A percentile compares a stretch with the other conserved stretches of the same genome.
Evolutionary conservation across 2,329 filamentous ascomycete genomes (phyloP).

Genomic region (Fusarium odoratissimum): DNA sequence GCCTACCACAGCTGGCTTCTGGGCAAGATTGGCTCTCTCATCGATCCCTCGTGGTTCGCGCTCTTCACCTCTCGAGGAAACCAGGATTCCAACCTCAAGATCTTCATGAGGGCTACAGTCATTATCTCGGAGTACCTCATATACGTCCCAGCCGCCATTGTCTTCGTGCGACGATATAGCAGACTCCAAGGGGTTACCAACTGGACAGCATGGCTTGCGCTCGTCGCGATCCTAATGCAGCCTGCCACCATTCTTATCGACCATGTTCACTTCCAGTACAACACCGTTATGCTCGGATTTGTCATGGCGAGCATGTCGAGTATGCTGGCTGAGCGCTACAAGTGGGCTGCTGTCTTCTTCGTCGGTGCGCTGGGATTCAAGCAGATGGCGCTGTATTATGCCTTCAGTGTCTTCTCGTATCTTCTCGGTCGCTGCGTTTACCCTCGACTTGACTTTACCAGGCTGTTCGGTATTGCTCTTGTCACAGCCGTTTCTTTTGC

Average conservation of each 20-base stretch:
- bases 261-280: slow-evolving; percentile 97
- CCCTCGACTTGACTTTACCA: slow-evolving; percentile 73
- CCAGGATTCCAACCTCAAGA: slow-evolving; percentile 83
- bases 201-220: slow-evolving; percentile 86
- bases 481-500: slow-evolving; percentile 80
- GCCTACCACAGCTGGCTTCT: slow-evolving; percentile 98
- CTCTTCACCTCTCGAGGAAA: slow-evolving; percentile 84
- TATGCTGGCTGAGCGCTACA: slow-evolving; percentile 83
- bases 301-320: slow-evolving; percentile 88
- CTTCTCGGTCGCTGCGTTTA: slow-evolving; percentile 88
- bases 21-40: slow-evolving; percentile 82
- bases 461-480: slow-evolving; percentile 80
- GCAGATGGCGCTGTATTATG: slow-evolving; percentile 99
- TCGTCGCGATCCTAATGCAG: slow-evolving; percentile 92
- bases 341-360: slow-evolving; percentile 95
- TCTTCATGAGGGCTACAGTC: slow-evolving; percentile 96
- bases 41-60: slow-evolving; percentile 89
- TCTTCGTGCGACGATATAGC: slow-evolving; percentile 86
- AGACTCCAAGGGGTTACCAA: slow-evolving; percentile 79
- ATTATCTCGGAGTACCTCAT: slow-evolving; percentile 90
- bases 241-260: slow-evolving; percentile 91
- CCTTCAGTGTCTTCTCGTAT: slow-evolving; percentile 91
- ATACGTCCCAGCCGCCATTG: slow-evolving; percentile 85
- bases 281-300: slow-evolving; percentile 97
- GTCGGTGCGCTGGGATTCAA: slow-evolving; percentile 96